Conservation (phyloP, 352 stramenopile genomes). For the Phytophthora fragariae region DNA sequence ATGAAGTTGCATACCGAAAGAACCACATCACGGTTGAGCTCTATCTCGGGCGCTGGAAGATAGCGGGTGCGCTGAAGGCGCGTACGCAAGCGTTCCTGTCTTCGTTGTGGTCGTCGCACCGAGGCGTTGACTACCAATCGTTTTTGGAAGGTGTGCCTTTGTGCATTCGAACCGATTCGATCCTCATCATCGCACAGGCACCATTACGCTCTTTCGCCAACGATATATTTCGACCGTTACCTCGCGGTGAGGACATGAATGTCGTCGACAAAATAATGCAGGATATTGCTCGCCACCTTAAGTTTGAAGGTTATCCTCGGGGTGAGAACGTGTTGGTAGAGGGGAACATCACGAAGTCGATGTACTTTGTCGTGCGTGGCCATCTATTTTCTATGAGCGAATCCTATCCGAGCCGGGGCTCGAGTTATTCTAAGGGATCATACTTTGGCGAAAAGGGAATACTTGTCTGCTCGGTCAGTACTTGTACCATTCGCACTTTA, state of each 20-base stretch:
- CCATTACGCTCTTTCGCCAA: constrained; percentile 49
- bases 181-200: constrained; percentile 54
- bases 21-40: constrained; percentile 74
- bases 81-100: constrained; percentile 64
- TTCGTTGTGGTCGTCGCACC: constrained; percentile 70
- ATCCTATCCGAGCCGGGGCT: constrained; percentile 30
- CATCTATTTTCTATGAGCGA: constrained; percentile 47
- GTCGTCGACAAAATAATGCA: constrained; percentile 45
- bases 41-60: constrained; percentile 63
- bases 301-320: constrained; percentile 70
- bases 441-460: constrained; percentile 71
- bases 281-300: constrained; percentile 51
- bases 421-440: constrained; percentile 54
- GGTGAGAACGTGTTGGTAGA: constrained; percentile 69
- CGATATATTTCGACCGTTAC: constrained; percentile 55
- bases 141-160: constrained; percentile 61
- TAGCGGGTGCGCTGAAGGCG: constrained; percentile 47
- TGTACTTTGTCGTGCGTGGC: constrained; percentile 77
- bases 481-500: constrained; percentile 56
- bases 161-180: constrained; percentile 57
- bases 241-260: constrained; percentile 26
- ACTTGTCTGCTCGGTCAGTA: constrained; percentile 60
- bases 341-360: constrained; percentile 67
- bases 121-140: constrained; percentile 65
- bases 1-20: constrained; percentile 77